phyloP scores from a whole-genome alignment of 192 early-diverging fungal genomes.

The Podila epigama region DNA sequence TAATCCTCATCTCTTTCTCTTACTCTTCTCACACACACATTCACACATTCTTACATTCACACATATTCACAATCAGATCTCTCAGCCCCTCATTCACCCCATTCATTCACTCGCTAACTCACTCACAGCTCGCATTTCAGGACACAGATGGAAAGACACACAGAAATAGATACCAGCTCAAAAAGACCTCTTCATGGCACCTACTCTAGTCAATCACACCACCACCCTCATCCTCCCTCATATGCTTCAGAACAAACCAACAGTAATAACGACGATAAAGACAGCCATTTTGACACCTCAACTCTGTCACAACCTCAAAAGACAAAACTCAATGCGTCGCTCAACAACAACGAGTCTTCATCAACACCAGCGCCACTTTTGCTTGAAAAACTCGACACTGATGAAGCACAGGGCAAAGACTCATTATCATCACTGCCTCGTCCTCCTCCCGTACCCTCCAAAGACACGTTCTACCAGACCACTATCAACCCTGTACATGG shows the following conservation, averaged over 20 bases:
- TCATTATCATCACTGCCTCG: slow-evolving; percentile 1
- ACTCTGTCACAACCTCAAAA: too few species aligned
- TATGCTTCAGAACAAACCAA: too few species aligned
- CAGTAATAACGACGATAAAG: too few species aligned
- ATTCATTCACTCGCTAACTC: background rate
- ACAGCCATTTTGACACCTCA: too few species aligned
- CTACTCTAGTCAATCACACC: too few species aligned
- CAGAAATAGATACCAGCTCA: too few species aligned
- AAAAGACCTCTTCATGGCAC: too few species aligned
- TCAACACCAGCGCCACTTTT: background rate
- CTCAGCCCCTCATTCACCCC: background rate
- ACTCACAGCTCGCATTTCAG: too few species aligned
- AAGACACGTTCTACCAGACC: slow-evolving; percentile 25
- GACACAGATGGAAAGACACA: too few species aligned
- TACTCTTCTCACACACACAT: background rate
- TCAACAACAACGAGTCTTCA: too few species aligned
- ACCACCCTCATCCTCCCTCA: too few species aligned
- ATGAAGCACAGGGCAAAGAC: background rate
- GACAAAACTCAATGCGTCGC: too few species aligned
- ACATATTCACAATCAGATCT: background rate
- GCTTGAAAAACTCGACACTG: background rate
- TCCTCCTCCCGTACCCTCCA: slow-evolving; percentile 22
- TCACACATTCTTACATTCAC: background rate
- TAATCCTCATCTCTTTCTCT: background rate
- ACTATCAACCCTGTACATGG: background rate